Base-by-base conservation (phyloP, 2,329 filamentous ascomycete genomes). In the Phialophora macrospora region DNA sequence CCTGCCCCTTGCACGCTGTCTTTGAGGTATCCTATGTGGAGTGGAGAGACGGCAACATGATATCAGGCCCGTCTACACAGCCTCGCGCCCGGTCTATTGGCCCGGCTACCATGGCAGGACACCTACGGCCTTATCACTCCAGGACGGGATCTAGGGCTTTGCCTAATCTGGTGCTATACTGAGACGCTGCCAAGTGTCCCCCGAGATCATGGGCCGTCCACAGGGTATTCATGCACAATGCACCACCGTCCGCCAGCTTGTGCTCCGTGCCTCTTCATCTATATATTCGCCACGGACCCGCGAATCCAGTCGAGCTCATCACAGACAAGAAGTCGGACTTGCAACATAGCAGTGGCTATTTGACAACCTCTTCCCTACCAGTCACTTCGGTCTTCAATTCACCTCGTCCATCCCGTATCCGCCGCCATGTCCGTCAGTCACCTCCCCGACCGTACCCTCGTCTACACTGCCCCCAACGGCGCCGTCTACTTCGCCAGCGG, bases 401-500 rank as follows among this genome's bases (percentile, higher is more conserved):
- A 22, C n/a, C 20, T 14, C 20, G 4, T 32, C 11, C 38, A 22
- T 14, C 11, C 12, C 22, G 20, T 5, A 3, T 26, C 28, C 24
- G 8, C 24, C 26, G 9, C 26, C 17, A 60, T 51, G 48, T 52
- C 26, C 1, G 20, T 51, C 51, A 44, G 5, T 9, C 41, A 2
- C 6, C 60, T 65, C 20, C 44, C 62, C 9, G 22, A 60, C 41
- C 17, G 12, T 4, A 44, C 26, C 6, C 49, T 48, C 34, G 48
- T 55, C 26, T 65, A 55, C 55, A 57, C 55, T n/a, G 22, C 52
- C 9, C 62, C 65, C 1, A 44, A 69, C 56, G 70, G 68, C 51
- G 57, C 38, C 4, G 24, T 61, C 26, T 70, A 70, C 62, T 38
- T 62, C 30, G 55, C 44, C 6, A 58, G 60, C 22, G 70, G 70